These are phyloP conservation scores for Prunus yedoensis DNA, from an alignment of 331 rosid species.

Conservation along the genomic window DNA sequence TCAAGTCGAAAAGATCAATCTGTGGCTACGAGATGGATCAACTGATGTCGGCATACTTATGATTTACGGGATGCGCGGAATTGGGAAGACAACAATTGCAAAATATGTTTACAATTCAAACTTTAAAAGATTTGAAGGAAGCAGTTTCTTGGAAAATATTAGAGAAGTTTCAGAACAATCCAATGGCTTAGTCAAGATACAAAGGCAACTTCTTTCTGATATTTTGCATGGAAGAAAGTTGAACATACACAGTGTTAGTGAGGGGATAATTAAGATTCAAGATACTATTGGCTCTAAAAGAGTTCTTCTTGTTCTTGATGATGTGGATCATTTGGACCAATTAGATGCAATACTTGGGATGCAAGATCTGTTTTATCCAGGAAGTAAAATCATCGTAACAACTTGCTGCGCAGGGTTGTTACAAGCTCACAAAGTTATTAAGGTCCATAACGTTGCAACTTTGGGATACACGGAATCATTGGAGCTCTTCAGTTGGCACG, in stretches of 20 bases:
- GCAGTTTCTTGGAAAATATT: slow-evolving; percentile 6
- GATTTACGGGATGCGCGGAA: slow-evolving; percentile 8
- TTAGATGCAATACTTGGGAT: neutral
- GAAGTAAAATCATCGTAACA: slow-evolving; percentile 21
- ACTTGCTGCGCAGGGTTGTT: neutral
- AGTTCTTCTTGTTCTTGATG: slow-evolving; percentile 16
- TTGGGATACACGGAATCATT: neutral
- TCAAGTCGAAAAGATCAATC: neutral
- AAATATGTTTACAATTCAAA: neutral
- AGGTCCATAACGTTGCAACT: neutral
- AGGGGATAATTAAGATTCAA: neutral
- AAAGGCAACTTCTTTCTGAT: neutral
- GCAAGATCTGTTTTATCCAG: neutral
- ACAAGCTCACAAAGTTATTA: neutral
- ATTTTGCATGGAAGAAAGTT: neutral
- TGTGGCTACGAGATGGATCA: neutral
- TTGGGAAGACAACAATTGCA: slow-evolving; percentile 16
- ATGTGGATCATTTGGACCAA: slow-evolving; percentile 8
- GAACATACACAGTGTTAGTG: neutral
- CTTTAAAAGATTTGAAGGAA: neutral
- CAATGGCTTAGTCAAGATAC: slow-evolving; percentile 4
- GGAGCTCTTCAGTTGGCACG: slow-evolving; percentile 12
- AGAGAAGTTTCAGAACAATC: neutral
- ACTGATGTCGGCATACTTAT: neutral
- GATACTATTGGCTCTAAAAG: neutral